Evolutionary conservation across 306 rosid genomes (phyloP).

Genomic region (Erythrophleum fordii): DNA sequence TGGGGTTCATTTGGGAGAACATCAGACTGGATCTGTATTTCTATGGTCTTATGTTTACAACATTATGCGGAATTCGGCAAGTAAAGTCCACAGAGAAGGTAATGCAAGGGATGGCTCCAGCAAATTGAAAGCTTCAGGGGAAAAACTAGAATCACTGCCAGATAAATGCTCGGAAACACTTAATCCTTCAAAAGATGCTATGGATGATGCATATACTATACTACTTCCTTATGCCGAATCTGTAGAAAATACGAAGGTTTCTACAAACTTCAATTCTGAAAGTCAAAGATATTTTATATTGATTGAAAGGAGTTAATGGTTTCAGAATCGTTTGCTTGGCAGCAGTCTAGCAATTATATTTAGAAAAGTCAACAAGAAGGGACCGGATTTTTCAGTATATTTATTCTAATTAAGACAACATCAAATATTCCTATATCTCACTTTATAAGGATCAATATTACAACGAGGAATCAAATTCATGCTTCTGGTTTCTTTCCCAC

Average conservation of each 20-base stretch:
- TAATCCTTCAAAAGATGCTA: constrained; percentile 42
- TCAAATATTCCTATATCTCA: neutral
- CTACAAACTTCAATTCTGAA: neutral
- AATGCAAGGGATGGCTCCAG: neutral
- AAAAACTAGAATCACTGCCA: constrained; percentile 38
- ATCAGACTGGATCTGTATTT: constrained; percentile 69
- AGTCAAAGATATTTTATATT: neutral
- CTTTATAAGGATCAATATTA: too few species aligned
- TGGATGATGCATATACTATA: constrained; percentile 47
- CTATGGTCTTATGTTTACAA: constrained; percentile 90
- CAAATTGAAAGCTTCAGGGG: constrained; percentile 38
- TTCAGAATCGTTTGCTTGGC: constrained; percentile 1
- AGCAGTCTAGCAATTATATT: neutral
- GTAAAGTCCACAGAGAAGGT: constrained; percentile 30
- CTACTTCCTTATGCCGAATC: constrained; percentile 48
- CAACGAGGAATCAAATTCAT: neutral
- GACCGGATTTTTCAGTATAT: neutral
- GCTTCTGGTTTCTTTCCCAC: constrained; percentile 8
- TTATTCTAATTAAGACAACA: neutral
- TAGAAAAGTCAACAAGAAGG: neutral
- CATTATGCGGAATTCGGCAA: constrained; percentile 67
- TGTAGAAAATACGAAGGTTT: constrained; percentile 43
- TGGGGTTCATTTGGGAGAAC: constrained; percentile 30
- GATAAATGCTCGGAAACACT: constrained; percentile 43
- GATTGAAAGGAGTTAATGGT: neutral